phyloP scores from a whole-genome alignment of 352 stramenopile genomes.

The Globisporangium barbulae region DNA sequence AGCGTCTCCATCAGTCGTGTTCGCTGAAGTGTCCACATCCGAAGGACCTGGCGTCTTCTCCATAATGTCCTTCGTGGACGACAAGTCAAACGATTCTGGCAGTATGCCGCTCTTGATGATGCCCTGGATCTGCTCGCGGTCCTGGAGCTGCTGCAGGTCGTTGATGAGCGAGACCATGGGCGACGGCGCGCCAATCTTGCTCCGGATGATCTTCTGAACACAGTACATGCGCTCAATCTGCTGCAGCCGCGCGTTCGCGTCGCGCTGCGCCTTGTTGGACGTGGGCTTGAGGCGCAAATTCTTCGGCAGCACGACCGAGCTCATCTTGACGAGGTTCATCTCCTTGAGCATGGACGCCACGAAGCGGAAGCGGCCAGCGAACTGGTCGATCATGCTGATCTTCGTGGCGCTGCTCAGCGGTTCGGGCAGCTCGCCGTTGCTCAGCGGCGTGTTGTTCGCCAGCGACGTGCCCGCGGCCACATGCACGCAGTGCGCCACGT shows the following conservation, averaged over 20 bases:
- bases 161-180: conserved; percentile 34
- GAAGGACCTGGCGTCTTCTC: not conserved
- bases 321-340: conserved; percentile 25
- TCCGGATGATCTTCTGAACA: conserved; percentile 26
- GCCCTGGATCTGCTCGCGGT: conserved; percentile 25
- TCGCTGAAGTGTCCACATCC: not conserved
- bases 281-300: conserved; percentile 14
- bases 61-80: not conserved
- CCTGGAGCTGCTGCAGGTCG: conserved; percentile 34
- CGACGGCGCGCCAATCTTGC: conserved; percentile 17
- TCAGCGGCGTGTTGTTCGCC: conserved; percentile 12
- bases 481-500: conserved; percentile 49
- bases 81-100: conserved; percentile 16
- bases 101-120: conserved; percentile 36
- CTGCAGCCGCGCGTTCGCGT: conserved; percentile 41
- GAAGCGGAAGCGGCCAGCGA: conserved; percentile 44
- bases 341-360: conserved; percentile 42
- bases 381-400: conserved; percentile 34
- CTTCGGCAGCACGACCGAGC: conserved; percentile 20
- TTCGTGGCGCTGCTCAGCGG: conserved; percentile 13
- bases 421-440: conserved; percentile 17
- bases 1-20: not conserved
- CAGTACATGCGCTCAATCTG: conserved; percentile 77
- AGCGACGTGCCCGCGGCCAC: conserved; percentile 30
- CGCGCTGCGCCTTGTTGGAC: conserved; percentile 33